These are phyloP conservation scores for Solanum ahanhuiri DNA, from an alignment of 257 asterid species.

Conservation along the genomic window DNA sequence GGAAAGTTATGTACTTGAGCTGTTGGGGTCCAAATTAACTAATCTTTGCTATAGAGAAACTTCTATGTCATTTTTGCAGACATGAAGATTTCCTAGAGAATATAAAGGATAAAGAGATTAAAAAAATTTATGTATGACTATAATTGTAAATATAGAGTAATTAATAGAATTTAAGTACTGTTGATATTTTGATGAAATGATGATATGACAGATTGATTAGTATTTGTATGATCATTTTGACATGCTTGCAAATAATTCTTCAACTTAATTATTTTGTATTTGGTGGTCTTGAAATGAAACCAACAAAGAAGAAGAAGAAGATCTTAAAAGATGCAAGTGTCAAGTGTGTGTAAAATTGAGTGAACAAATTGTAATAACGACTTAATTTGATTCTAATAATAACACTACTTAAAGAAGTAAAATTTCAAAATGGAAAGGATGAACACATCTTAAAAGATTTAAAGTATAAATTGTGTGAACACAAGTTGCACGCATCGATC, in stretches of 20 bases:
- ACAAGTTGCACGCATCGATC: not conserved
- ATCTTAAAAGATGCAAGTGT: not conserved
- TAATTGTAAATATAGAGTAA: too few relatives aligned
- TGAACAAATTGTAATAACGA: not conserved
- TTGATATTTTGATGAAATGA: not conserved
- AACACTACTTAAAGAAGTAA: not conserved
- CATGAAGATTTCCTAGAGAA: not conserved
- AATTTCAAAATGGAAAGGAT: not conserved
- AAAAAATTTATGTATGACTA: too few relatives aligned
- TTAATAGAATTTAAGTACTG: too few relatives aligned
- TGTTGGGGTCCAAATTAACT: constrained; percentile 21
- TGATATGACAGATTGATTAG: not conserved
- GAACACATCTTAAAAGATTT: not conserved
- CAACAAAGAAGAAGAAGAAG: not conserved
- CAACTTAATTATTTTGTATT: not conserved
- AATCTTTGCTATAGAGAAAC: not conserved
- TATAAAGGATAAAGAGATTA: not conserved
- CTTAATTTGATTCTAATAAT: not conserved
- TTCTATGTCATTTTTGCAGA: not conserved
- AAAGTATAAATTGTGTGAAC: not conserved
- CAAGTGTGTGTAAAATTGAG: not conserved
- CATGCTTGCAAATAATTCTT: not conserved
- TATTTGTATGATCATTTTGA: not conserved
- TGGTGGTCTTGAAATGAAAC: not conserved
- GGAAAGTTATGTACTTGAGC: constrained; percentile 20